phyloP scores from a whole-genome alignment of 2,329 filamentous ascomycete species.

The Dryadomyces quercus-mongolicae region DNA sequence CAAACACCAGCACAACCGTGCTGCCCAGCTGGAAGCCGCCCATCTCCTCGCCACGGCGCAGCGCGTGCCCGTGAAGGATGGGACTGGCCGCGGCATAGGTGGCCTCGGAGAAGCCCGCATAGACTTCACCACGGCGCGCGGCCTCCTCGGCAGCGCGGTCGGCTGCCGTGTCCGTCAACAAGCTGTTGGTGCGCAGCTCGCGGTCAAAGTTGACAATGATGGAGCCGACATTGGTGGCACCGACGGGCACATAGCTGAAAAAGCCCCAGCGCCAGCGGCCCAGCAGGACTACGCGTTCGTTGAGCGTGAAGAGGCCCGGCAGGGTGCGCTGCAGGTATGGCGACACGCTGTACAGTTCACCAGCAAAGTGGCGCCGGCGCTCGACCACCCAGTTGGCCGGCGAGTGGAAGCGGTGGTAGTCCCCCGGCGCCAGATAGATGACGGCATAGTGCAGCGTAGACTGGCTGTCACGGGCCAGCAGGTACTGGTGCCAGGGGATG shows the following conservation, averaged over 20 bases:
- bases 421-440: slow-evolving; percentile 89
- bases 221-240: slow-evolving; percentile 92
- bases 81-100: slow-evolving; percentile 69
- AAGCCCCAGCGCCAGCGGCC: slow-evolving; percentile 96
- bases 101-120: slow-evolving; percentile 86
- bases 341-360: slow-evolving; percentile 88
- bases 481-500: slow-evolving; percentile 56
- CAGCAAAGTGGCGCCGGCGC: slow-evolving; percentile 89
- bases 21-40: slow-evolving; percentile 93
- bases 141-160: slow-evolving; percentile 77
- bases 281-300: slow-evolving; percentile 87
- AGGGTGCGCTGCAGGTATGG: slow-evolving; percentile 89
- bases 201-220: slow-evolving; percentile 96
- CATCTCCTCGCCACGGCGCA: slow-evolving; percentile 90
- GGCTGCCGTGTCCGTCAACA: slow-evolving; percentile 85
- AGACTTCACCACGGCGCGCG: slow-evolving; percentile 61
- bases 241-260: slow-evolving; percentile 91
- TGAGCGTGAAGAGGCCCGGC: slow-evolving; percentile 89
- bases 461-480: slow-evolving; percentile 48
- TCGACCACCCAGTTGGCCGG: slow-evolving; percentile 93
- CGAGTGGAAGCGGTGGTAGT: slow-evolving; percentile 97
- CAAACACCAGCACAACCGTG: slow-evolving; percentile 91
- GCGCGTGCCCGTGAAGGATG: slow-evolving; percentile 69
- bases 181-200: slow-evolving; percentile 83
- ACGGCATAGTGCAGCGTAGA: slow-evolving; percentile 78